Conservation (phyloP, 2,329 filamentous ascomycete genomes). For the Diaporthe sp. region DNA sequence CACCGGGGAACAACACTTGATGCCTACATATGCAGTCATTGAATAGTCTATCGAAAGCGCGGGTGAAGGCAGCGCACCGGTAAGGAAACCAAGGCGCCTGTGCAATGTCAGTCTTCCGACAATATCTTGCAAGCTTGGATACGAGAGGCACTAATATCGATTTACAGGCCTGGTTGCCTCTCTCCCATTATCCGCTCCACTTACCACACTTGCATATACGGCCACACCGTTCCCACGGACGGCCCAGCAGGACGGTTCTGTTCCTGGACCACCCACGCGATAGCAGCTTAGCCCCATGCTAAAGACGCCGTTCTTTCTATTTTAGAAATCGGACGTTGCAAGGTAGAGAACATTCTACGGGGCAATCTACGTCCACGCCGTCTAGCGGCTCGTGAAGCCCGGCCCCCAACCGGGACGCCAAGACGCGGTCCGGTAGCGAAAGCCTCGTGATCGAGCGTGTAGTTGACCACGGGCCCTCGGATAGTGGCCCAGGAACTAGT, state of each 20-base stretch:
- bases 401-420: background rate
- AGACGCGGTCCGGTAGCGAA: conserved; percentile 15
- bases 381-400: conserved; percentile 1
- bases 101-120: background rate
- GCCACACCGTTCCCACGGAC: background rate
- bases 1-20: background rate
- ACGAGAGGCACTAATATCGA: conserved; percentile 11
- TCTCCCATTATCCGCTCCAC: background rate
- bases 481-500: conserved; percentile 3
- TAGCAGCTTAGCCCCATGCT: background rate
- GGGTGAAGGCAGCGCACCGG: background rate
- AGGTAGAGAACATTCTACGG: background rate
- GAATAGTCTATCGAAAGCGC: conserved; percentile 16
- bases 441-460: conserved; percentile 19
- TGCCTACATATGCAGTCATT: conserved; percentile 23
- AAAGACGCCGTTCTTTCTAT: conserved; percentile 9
- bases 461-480: conserved; percentile 19
- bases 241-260: conserved; percentile 7
- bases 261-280: conserved; percentile 16
- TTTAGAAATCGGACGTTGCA: background rate
- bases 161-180: background rate
- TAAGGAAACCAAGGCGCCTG: background rate
- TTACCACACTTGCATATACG: background rate
- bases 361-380: background rate
- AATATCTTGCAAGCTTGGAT: background rate